Percentiles rank a stretch among this genome's conserved stretches.
Conservation (phyloP, 2,329 filamentous ascomycete species). For the Pseudomassariella vexata region DNA sequence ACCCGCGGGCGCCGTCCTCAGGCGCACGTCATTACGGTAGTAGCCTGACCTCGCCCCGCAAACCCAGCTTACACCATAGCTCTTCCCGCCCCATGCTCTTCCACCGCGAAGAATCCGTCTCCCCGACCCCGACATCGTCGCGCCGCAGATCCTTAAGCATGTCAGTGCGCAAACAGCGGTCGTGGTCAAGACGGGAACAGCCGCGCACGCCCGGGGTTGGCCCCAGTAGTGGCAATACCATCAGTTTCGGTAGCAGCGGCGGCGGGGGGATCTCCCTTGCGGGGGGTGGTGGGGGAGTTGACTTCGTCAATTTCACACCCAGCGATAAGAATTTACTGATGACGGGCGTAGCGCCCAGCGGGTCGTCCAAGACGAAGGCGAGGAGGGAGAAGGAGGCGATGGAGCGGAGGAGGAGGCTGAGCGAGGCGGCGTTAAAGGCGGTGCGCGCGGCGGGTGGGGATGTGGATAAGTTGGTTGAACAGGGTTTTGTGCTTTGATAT, state of each 20-base stretch:
- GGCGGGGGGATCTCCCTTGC: conserved; percentile 19
- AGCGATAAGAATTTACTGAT: conserved; percentile 73
- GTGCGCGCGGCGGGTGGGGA: conserved; percentile 68
- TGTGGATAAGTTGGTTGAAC: conserved; percentile 44
- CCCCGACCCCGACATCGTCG: conserved; percentile 28
- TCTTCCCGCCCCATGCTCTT: conserved; percentile 14
- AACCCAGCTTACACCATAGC: conserved; percentile 31
- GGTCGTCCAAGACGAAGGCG: conserved; percentile 92
- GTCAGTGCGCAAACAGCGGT: conserved; percentile 30
- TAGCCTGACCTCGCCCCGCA: conserved; percentile 34
- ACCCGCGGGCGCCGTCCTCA: conserved; percentile 48
- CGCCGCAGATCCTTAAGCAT: conserved; percentile 18
- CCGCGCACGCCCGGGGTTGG: conserved; percentile 6
- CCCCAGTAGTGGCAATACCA: not conserved
- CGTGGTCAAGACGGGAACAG: conserved; percentile 24
- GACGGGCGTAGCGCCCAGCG: conserved; percentile 84
- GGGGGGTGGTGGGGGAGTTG: conserved; percentile 28
- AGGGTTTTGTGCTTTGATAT: conserved; percentile 31
- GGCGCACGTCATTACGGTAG: conserved; percentile 40
- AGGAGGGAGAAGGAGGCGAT: conserved; percentile 79
- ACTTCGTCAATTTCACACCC: conserved; percentile 89
- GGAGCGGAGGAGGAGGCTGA: conserved; percentile 66
- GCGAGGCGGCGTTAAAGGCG: conserved; percentile 62
- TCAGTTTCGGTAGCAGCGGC: conserved; percentile 5
- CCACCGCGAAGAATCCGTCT: conserved; percentile 23